Evolutionary conservation across 2,329 filamentous ascomycete genomes (phyloP), one percentile per base, ranked within the genome.

Genomic region (Colletotrichum sublineola): DNA sequence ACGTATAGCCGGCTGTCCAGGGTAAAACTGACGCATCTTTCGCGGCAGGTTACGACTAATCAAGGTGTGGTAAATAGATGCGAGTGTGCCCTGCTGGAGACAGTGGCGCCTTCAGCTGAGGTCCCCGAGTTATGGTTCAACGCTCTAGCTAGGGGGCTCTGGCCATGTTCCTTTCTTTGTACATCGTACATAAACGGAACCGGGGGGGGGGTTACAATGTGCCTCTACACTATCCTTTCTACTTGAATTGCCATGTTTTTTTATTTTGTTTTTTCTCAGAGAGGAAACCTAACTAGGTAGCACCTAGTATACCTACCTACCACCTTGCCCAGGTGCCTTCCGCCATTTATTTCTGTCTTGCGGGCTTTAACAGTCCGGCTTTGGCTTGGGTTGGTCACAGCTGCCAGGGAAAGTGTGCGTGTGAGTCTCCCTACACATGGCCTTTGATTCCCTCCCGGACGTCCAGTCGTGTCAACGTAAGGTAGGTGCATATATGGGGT

Each of bases 121-220:
- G 67, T 68, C 52, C 67, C 60, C 67, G 58, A 44, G 52, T 44
- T 68, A 14, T 66, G 67, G 62, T 66, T 66, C 67, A 70, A 70
- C 53, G 55, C 67, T 66, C 62, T 20, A 29, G 31, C 53, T 5
- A 57, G 29, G 40, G 24, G 11, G 40, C 20, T 33, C 9, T 24
- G 42, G 20, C 14, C 36, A 12, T 14, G n/a, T 52, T 7, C 29
- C 31, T 63, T 50, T 15, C 44, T 50, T 50, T 24, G 14, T 1
- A 44, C 36, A 2, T 3, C 12, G 38, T 42, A 15, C 14, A 14
- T 42, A 42, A 42, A 24, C 24, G 24, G 24, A 42, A 42, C 8
- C 36, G 36, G 36, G 36, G 36, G 36, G 36, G 36, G 5, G 2
- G 11, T 31, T n/a, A 18, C 31, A 56, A 56, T 1, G 53, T 56